Conservation (phyloP, 164 flowering plant species). For the Liriodendron chinense region DNA sequence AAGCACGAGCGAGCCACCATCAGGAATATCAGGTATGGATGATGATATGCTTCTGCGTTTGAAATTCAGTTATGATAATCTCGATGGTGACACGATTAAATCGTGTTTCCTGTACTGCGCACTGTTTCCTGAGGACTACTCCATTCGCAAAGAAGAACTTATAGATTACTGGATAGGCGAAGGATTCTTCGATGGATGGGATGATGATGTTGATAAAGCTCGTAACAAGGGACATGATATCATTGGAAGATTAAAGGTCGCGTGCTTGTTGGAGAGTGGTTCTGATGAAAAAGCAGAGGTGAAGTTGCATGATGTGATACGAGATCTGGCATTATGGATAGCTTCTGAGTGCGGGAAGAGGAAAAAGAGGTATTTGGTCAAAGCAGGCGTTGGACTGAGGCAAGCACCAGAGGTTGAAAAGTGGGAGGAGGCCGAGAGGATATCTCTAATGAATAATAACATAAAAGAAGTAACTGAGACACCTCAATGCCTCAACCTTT, state of each 20-base stretch:
- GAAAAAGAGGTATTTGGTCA: slow-evolving; percentile 4
- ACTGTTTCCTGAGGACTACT: slow-evolving; percentile 13
- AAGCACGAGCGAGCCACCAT: background rate
- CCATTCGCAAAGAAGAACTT: slow-evolving; percentile 9
- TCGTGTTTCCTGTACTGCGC: slow-evolving; percentile 11
- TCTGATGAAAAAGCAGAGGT: slow-evolving; percentile 10
- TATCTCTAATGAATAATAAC: slow-evolving; percentile 11
- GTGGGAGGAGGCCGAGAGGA: slow-evolving; percentile 16
- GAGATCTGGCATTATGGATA: slow-evolving; percentile 15
- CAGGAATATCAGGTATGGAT: slow-evolving; percentile 4
- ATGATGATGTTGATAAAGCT: slow-evolving; percentile 1
- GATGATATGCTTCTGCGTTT: background rate
- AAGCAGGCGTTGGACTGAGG: background rate
- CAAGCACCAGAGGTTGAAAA: slow-evolving; percentile 8
- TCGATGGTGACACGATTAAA: background rate
- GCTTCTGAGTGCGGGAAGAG: slow-evolving; percentile 6
- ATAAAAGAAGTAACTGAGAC: background rate
- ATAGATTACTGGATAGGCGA: slow-evolving; percentile 15
- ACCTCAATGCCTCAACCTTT: slow-evolving; percentile 19
- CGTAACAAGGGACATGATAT: slow-evolving; percentile 8
- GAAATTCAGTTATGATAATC: slow-evolving; percentile 15
- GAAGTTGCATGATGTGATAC: slow-evolving; percentile 16
- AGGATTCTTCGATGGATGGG: slow-evolving; percentile 11
- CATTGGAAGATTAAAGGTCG: slow-evolving; percentile 11
- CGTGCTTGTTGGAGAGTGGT: slow-evolving; percentile 12